Evolutionary conservation across 208 protist species (phyloP), one percentile per base, ranked within the genome.

Genomic region (Trypanosoma cruzi): DNA sequence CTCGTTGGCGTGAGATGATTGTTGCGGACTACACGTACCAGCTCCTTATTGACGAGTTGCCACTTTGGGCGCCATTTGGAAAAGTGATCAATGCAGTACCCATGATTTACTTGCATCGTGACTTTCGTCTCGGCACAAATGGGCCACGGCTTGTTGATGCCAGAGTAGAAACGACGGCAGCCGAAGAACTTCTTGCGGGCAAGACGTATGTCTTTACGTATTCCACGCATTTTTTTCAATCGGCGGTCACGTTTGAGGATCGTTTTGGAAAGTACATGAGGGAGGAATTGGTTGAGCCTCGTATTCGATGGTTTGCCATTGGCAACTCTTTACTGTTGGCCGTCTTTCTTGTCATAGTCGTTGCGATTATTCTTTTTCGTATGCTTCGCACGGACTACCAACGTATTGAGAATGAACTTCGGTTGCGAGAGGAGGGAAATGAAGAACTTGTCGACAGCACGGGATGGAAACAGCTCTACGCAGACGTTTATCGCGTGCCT

Each of bases 401-500:
- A 14, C 86, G 86, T 34, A 92, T 97, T 49, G 77, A 92, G 40
- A 67, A 80, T 31, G 83, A 89, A 16, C 58, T 88, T 34, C 60
- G 89, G 34, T 54, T 84, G 8, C 60, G 68, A 11, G 74, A 74
- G 40, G 81, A 86, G 14, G 80, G 74, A 3, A 78, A 77, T 16
- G 79, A 91, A 57, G 70, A 73, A 24, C 66, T 85, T 28, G 56
- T 90, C 1, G 97, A 98, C 20, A 94, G 98, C 31, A 94, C 94
- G 14, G 97, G 97, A 1, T 99, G 98, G 98, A 98, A 98, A 68
- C 92, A 97, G 29, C 74, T 99, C 1, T 92, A 97, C 77, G 92
- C 85, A 8, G 98, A 99, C 62, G 97, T 99, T 2, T 98, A 99
- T 71, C 89, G 98, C 13, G 68, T 92, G 2, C 98, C 98, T 3